Evolutionary conservation across 164 flowering plant genomes (phyloP), one percentile per base, ranked within the genome.

Genomic region (Chloranthus sessilifolius): DNA sequence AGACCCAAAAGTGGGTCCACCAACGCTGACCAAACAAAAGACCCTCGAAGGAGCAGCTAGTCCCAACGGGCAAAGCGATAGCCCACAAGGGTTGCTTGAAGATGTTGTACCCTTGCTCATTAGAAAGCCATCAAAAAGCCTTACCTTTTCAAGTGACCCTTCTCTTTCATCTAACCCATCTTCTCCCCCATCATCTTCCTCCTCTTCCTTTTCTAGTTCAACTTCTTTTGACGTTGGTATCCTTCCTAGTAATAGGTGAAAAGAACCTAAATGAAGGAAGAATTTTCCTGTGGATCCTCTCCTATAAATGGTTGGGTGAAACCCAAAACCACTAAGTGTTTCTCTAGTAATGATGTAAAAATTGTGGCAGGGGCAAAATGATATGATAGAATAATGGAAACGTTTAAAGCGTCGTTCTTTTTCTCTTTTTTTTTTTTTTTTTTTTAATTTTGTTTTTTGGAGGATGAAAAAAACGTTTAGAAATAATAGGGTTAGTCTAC

Each of bases 61-160:
- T 12, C 29, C 36, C 26, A 31, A 23, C 24, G 30, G 43, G 36
- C n/a, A n/a, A n/a, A n/a, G n/a, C n/a, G n/a, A n/a, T n/a, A 61
- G 67, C 43, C 36, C 74, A 35, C 75, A 74, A 59, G 95, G 97
- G 24, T 55, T 90, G 69, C 95, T 90, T 43, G 87, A 90, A 65
- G 98, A 90, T 75, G 45, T 87, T 64, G 95, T 90, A 56, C 91
- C 95, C 15, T 23, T 69, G 41, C 45, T 64, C 55, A 64, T 90
- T n/a, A 45, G 84, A 24, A 81, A 76, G 12, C 95, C 97, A 6
- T 47, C 55, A 3, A 65, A 22, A 37, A 55, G 53, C 43, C 36
- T 7, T 11, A 28, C 44, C 15, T 29, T 46, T 20, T 70, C 80
- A 26, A 56, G 28, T 44, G 39, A 53, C 40, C 25, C 58, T 10